Evolutionary conservation across 176 grass and related monocot species (phyloP).

Genomic region (Triticum urartu): DNA sequence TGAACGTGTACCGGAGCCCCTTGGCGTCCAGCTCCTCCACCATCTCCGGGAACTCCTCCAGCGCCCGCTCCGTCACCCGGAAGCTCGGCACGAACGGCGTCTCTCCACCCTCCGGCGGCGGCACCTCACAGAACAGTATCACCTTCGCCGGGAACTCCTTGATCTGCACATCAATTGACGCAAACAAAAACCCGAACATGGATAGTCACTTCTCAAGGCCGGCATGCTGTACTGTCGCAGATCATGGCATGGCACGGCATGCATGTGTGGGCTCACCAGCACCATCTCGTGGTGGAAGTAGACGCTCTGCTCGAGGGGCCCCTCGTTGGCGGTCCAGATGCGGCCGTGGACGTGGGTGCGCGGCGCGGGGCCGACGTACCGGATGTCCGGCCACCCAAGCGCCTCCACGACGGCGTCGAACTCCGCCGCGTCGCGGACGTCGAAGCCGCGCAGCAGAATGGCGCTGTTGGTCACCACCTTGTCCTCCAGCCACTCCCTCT

Average conservation of each 20-base stretch:
- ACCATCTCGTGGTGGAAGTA: slow-evolving; percentile 67
- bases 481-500: slow-evolving; percentile 48
- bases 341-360: slow-evolving; percentile 61
- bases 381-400: slow-evolving; percentile 58
- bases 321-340: slow-evolving; percentile 71
- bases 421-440: slow-evolving; percentile 37
- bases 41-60: slow-evolving; percentile 53
- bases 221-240: not conserved
- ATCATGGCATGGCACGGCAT: not conserved
- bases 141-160: slow-evolving; percentile 45
- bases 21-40: slow-evolving; percentile 49
- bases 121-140: slow-evolving; percentile 60
- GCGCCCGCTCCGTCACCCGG: slow-evolving; percentile 46
- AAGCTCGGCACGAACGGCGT: slow-evolving; percentile 74
- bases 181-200: not conserved
- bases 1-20: slow-evolving; percentile 55
- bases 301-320: slow-evolving; percentile 56
- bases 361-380: slow-evolving; percentile 60
- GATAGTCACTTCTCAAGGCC: not conserved
- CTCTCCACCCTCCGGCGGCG: slow-evolving; percentile 59
- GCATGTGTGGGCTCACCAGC: slow-evolving; percentile 2
- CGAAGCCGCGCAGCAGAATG: slow-evolving; percentile 54
- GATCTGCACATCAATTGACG: not conserved
- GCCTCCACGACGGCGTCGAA: slow-evolving; percentile 62
- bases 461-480: slow-evolving; percentile 44